Evolutionary conservation across 2,329 filamentous ascomycete genomes (phyloP), one percentile per base, ranked within the genome.

Genomic region (Curvularia spicifera): DNA sequence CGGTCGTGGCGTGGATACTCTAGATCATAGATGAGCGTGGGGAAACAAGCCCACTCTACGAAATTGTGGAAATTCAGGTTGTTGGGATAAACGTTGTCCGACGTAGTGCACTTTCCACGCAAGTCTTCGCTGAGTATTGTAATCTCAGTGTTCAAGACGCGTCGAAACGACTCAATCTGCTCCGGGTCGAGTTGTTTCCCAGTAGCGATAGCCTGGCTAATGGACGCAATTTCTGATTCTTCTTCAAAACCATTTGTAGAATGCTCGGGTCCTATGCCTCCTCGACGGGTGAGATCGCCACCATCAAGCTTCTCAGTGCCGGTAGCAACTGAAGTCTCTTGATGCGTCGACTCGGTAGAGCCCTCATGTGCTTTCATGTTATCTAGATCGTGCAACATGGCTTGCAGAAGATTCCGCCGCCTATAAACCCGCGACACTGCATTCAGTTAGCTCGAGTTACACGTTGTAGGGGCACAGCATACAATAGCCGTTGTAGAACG

Each of bases 21-120:
- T 44, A 91, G 83, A 72, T 94, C 91, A 73, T 93, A 94, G 13
- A 93, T 89, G 4, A 93, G 79, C 0, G 90, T 93, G 3, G 91
- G 91, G 9, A 93, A 80, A 43, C 87, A 84, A 49, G 90, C 87
- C 81, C 89, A 94, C 71, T 91, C 89, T 69, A 87, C 85, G 65
- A 90, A 87, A 69, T 90, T 88, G 48, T 70, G 59, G 10, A 87
- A 65, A 0, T 85, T 90, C 37, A 93, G 79, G 69, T 93, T 93
- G 48, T 84, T 80, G 0, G 90, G 90, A 69, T 93, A 93, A 74
- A 82, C 59, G 78, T 83, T 66, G 64, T 76, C 18, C 66, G 74
- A 53, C 66, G 76, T 52, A 1, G 83, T 84, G 20, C 85, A 82
- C 66, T 88, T 89, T 58, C 88, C 88, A 53, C 81, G 82, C 22